Evolutionary conservation across 2,329 filamentous ascomycete species (phyloP).

Genomic region (Coleophoma crateriformis): DNA sequence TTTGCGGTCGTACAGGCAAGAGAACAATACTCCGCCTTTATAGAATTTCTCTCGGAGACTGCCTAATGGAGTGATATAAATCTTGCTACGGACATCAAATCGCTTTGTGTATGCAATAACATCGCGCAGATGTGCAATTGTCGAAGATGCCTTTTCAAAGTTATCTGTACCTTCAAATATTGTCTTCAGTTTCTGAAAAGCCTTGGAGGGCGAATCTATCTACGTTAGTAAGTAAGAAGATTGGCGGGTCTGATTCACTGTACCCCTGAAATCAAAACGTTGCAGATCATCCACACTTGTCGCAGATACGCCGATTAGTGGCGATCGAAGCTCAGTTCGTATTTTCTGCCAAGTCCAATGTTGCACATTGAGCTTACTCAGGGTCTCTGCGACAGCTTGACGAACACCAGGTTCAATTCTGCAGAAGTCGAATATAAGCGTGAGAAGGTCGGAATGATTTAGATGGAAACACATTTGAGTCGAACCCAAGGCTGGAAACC

Average conservation of each 20-base stretch:
- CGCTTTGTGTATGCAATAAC: slow-evolving; percentile 72
- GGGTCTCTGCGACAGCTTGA: slow-evolving; percentile 69
- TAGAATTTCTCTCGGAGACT: slow-evolving; percentile 93
- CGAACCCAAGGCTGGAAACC: slow-evolving; percentile 69
- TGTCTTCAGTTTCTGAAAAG: slow-evolving; percentile 51
- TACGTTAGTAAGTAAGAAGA: slow-evolving; percentile 3
- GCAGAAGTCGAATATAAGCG: slow-evolving; percentile 86
- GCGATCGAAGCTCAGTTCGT: slow-evolving; percentile 73
- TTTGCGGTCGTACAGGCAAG: slow-evolving; percentile 83
- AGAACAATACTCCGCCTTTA: slow-evolving; percentile 77
- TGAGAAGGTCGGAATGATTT: slow-evolving; percentile 81
- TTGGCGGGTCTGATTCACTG: slow-evolving; percentile 15
- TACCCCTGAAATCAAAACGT: slow-evolving; percentile 84
- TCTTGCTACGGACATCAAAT: slow-evolving; percentile 68
- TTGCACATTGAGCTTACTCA: slow-evolving; percentile 83
- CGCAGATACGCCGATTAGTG: slow-evolving; percentile 73
- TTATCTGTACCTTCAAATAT: slow-evolving; percentile 59
- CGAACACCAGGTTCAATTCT: slow-evolving; percentile 67
- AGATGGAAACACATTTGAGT: slow-evolving; percentile 82
- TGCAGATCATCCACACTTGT: slow-evolving; percentile 88
- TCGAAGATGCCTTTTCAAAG: slow-evolving; percentile 68
- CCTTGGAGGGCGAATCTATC: slow-evolving; percentile 50
- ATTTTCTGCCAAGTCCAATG: slow-evolving; percentile 80
- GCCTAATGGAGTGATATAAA: slow-evolving; percentile 80
- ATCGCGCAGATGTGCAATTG: slow-evolving; percentile 74